Evolutionary conservation across 768 basidiomycete genomes (phyloP).

Genomic region (Russula sp.): DNA sequence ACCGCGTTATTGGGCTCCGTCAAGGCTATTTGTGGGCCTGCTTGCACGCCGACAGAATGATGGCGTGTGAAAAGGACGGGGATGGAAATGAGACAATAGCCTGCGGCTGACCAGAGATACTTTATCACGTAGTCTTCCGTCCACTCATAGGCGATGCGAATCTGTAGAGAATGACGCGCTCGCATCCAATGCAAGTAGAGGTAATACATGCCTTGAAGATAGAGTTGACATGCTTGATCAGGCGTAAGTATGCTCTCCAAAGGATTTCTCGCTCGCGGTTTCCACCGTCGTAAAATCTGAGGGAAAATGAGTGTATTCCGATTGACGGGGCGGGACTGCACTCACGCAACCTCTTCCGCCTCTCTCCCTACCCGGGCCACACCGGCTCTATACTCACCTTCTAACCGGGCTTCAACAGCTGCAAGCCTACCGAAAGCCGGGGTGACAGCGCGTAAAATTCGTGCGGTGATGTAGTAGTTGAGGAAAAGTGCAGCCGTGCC

Average conservation of each 20-base stretch:
- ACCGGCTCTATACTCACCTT: slow-evolving; percentile 88
- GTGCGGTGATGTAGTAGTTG: slow-evolving; percentile 83
- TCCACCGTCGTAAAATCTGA: slow-evolving; percentile 89
- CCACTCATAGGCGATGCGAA: slow-evolving; percentile 89
- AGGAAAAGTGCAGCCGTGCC: slow-evolving; percentile 73
- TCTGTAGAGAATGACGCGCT: slow-evolving; percentile 36
- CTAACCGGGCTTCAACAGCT: slow-evolving; percentile 75
- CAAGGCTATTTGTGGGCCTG: slow-evolving; percentile 7
- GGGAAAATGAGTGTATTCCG: not conserved
- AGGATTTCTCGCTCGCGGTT: slow-evolving; percentile 76
- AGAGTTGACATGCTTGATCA: slow-evolving; percentile 85
- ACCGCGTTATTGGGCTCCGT: slow-evolving; percentile 30
- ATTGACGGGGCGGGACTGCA: slow-evolving; percentile 14
- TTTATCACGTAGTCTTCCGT: slow-evolving; percentile 97
- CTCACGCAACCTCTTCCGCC: slow-evolving; percentile 87
- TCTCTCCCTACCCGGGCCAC: slow-evolving; percentile 83
- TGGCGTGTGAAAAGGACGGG: slow-evolving; percentile 71
- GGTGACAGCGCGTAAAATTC: slow-evolving; percentile 75
- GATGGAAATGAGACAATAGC: slow-evolving; percentile 86
- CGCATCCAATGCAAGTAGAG: not conserved
- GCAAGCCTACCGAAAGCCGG: slow-evolving; percentile 91
- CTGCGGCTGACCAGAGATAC: slow-evolving; percentile 90
- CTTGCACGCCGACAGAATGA: slow-evolving; percentile 26
- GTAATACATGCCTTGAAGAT: slow-evolving; percentile 64
- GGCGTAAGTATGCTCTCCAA: slow-evolving; percentile 60